phyloP scores from a whole-genome alignment of 306 rosid species.

The Ochetophila trinervis region DNA sequence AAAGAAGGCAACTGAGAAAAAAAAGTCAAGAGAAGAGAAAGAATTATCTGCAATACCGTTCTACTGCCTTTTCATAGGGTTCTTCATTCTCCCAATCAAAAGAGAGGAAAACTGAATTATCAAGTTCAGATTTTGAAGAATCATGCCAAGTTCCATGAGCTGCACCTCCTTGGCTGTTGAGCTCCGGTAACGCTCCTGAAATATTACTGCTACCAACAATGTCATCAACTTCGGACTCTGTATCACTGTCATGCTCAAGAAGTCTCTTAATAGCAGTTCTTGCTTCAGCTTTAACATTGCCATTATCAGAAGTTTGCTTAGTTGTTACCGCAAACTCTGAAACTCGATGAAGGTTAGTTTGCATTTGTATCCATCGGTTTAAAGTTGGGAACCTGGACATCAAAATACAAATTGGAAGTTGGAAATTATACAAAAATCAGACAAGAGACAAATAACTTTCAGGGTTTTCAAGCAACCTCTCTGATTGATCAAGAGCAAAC shows the following conservation, averaged over 20 bases:
- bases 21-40: slow-evolving; percentile 13
- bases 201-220: slow-evolving; percentile 50
- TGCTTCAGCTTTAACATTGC: slow-evolving; percentile 43
- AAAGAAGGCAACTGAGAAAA: slow-evolving; percentile 15
- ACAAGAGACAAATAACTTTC: slow-evolving; percentile 3
- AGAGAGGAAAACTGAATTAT: slow-evolving; percentile 77
- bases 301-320: slow-evolving; percentile 56
- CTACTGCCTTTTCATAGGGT: slow-evolving; percentile 85
- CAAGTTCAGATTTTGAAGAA: slow-evolving; percentile 66
- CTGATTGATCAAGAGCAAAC: slow-evolving; percentile 98
- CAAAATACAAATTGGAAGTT: slow-evolving; percentile 26
- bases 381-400: slow-evolving; percentile 83
- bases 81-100: slow-evolving; percentile 97
- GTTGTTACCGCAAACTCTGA: slow-evolving; percentile 82
- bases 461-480: slow-evolving; percentile 52
- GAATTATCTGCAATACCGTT: slow-evolving; percentile 54
- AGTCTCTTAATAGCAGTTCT: slow-evolving; percentile 82
- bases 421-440: slow-evolving; percentile 13
- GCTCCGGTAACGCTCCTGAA: slow-evolving; percentile 47
- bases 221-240: slow-evolving; percentile 84
- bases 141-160: slow-evolving; percentile 54
- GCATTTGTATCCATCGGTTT: slow-evolving; percentile 99
- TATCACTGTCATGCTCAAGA: slow-evolving; percentile 75
- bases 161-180: slow-evolving; percentile 49
- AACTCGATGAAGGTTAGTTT: slow-evolving; percentile 95